Evolutionary conservation across 768 basidiomycete species (phyloP), one percentile per base, ranked within the genome.

Genomic region (Auricularia sp.): DNA sequence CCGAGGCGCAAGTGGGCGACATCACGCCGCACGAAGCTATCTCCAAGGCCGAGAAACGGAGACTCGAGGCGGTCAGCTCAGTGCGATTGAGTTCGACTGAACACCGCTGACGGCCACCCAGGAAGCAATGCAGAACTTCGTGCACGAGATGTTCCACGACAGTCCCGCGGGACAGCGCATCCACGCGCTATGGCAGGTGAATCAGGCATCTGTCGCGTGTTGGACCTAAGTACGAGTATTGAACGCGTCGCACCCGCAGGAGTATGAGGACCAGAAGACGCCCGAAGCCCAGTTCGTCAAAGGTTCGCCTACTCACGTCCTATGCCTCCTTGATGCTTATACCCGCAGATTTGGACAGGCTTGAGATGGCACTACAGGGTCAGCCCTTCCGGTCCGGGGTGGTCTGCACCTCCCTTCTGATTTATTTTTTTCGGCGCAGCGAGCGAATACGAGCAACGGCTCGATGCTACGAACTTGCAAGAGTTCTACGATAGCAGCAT

Each of bases 1-100:
- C 95, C 5, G 96, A 99, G 74, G 96, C 96, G 1, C 90, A 93
- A 80, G 96, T 98, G 4, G 96, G 96, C 3, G 96, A 98, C 71
- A 98, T 98, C 65, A 82, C 93, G 0, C 96, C 96, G 0, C 81
- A 85, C 23, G 94, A 98, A 72, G 88, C 90, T 0, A 87, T 99
- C 14, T 74, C 89, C 0, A 90, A 91, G 69, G 79, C 80, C 2
- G 88, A 91, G 71, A 99, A 99, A 75, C 81, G 79, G 47, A 78
- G 82, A 8, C 79, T 91, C 12, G 93, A 96, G 78, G 78, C 81
- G 43, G 91, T 88, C 39, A 35, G 83, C 66, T 18, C 36, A 54
- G 21, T n/a, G 35, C 54, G 18, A 59, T 12, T 23, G 72, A 93
- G 85, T 87, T 87, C 71, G 93, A 94, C 3, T 97, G 97, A 87